Evolutionary conservation across 2,329 filamentous ascomycete genomes (phyloP), one percentile per base, ranked within the genome.

Genomic region (Delphinella strobiligena): DNA sequence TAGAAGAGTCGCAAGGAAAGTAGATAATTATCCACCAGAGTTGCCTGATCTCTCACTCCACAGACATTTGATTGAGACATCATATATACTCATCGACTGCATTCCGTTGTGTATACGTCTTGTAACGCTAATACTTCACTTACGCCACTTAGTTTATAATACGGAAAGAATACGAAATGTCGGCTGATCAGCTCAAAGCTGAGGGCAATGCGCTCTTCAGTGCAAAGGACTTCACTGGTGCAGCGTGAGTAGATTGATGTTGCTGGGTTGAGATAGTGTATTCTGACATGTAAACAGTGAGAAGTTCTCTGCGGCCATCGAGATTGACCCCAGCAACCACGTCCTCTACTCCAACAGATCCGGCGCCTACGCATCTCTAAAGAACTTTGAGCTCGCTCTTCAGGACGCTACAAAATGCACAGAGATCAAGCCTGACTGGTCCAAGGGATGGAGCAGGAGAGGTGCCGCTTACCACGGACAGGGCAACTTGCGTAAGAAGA

Each of bases 151-250:
- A n/a, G n/a, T n/a, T n/a, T n/a, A n/a, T n/a, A n/a, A n/a, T n/a
- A n/a, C n/a, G n/a, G n/a, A n/a, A n/a, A n/a, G n/a, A n/a, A n/a
- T n/a, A n/a, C n/a, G 12, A 27, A 27, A 27, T 27, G 22, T 27
- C 80, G 76, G 75, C 77, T 49, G 77, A 81, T 64, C 73, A 89
- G 75, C 78, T 98, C 56, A 98, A 98, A 73, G 86, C 88, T 56
- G 82, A 91, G 61, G 91, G 89, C 71, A 98, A 98, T 74, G 93
- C 93, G 72, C 88, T 93, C 65, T 98, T 98, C 64, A 82, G 86
- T 50, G 87, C 85, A 47, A 96, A 96, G 75, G 87, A 96, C 66
- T 98, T 94, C 62, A 75, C 87, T 56, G 86, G 89, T 62, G 91
- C 91, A 58, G 78, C 94, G 89, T 96, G 75, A 66, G 85, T 78